Percentiles rank a stretch among this genome's conserved stretches.
phyloP scores from a whole-genome alignment of 306 rosid species.

The Citrullus amarus region DNA sequence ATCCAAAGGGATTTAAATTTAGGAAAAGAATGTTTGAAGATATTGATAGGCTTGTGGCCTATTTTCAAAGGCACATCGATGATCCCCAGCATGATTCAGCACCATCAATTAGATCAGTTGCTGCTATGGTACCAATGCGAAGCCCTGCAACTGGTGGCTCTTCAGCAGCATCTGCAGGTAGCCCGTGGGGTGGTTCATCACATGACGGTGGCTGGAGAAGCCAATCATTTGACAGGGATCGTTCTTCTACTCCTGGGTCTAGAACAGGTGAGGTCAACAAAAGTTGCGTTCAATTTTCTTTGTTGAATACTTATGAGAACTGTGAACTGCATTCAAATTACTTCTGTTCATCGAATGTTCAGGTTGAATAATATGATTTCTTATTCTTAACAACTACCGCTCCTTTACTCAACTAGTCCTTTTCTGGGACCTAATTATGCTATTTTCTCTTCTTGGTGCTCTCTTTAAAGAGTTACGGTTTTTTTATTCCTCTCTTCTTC shows the following conservation, averaged over 20 bases:
- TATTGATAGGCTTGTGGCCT: conserved; percentile 84
- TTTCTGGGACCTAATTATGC: background rate
- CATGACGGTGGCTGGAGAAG: conserved; percentile 78
- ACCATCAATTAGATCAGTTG: conserved; percentile 89
- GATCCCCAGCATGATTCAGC: conserved; percentile 71
- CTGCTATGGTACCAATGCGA: conserved; percentile 98
- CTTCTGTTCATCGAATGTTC: background rate
- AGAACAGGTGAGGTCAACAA: conserved; percentile 50
- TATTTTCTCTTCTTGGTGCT: background rate
- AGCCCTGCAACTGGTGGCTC: conserved; percentile 97
- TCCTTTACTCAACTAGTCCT: background rate
- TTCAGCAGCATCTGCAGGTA: conserved; percentile 63
- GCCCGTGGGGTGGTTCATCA: conserved; percentile 78
- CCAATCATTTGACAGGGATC: conserved; percentile 68
- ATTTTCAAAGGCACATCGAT: conserved; percentile 86
- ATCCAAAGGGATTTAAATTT: conserved; percentile 94
- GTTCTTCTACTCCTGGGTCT: conserved; percentile 81
- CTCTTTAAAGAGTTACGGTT: background rate
- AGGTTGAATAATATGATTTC: background rate
- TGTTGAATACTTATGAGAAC: background rate
- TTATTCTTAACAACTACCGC: background rate
- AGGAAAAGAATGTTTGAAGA: conserved; percentile 93
- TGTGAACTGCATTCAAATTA: background rate
- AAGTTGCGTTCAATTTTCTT: background rate
- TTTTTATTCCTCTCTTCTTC: background rate